Evolutionary conservation across 495 filamentous ascomycete species (phyloP).

Genomic region (Schizothecium vesticola): DNA sequence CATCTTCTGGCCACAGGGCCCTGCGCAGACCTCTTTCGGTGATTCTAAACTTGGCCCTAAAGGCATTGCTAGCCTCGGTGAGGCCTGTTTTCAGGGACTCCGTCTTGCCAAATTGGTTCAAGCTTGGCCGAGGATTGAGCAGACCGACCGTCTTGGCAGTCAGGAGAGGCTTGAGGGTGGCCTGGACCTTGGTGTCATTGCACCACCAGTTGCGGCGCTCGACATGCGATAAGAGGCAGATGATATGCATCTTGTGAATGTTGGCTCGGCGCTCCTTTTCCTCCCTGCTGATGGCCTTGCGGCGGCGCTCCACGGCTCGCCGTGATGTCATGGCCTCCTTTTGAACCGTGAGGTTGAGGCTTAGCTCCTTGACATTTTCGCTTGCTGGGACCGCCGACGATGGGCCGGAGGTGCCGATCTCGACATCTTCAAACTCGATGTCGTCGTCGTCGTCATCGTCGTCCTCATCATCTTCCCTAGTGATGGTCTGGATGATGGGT

Average conservation of each 20-base stretch:
- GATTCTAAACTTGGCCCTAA: slow-evolving; percentile 59
- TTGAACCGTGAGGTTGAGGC: slow-evolving; percentile 47
- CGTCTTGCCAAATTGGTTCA: slow-evolving; percentile 65
- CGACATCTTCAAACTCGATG: slow-evolving; percentile 36
- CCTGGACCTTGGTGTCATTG: slow-evolving; percentile 65
- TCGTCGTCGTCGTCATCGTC: slow-evolving; percentile 27
- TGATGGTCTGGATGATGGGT: slow-evolving; percentile 3
- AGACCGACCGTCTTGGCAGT: slow-evolving; percentile 53
- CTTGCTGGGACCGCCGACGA: slow-evolving; percentile 21
- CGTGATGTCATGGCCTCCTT: slow-evolving; percentile 32
- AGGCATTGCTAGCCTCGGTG: slow-evolving; percentile 60
- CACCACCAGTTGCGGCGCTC: slow-evolving; percentile 81
- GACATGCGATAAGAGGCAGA: slow-evolving; percentile 74
- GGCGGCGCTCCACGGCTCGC: slow-evolving; percentile 41
- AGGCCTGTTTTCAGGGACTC: slow-evolving; percentile 75
- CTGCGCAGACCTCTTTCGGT: slow-evolving; percentile 65
- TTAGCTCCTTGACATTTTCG: slow-evolving; percentile 50
- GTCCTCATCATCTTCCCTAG: slow-evolving; percentile 19
- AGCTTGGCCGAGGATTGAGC: slow-evolving; percentile 56
- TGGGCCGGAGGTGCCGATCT: slow-evolving; percentile 19
- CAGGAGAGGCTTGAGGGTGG: slow-evolving; percentile 54
- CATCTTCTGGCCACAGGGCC: slow-evolving; percentile 65
- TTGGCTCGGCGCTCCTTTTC: slow-evolving; percentile 70
- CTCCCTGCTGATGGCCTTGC: slow-evolving; percentile 58
- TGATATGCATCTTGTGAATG: slow-evolving; percentile 78